Evolutionary conservation across 768 basidiomycete genomes (phyloP), one percentile per base, ranked within the genome.

Genomic region (Leccinum uliginosum): DNA sequence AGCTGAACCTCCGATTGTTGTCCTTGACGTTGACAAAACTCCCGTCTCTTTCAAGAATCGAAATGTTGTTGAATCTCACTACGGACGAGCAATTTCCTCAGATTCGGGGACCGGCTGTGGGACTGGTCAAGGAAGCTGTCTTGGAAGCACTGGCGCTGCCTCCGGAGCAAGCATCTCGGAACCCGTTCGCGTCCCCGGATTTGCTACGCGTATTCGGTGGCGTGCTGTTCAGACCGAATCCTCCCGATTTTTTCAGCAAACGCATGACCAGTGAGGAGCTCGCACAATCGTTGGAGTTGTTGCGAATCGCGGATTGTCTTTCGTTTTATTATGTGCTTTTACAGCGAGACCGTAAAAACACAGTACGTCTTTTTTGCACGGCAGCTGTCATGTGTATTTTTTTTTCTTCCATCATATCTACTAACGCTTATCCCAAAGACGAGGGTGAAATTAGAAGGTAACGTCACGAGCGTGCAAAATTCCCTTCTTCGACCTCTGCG

Each of bases 311-410:
- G 0, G 87, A 90, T 59, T 83, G 80, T 59, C 72, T 92, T 6
- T 81, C 82, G 17, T 76, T 91, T 51, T 87, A 86, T 65, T 90
- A 86, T 60, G 76, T 86, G 32, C 73, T 90, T 17, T 63, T 89
- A 8, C 68, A 74, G 46, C 73, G 87, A 59, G 89, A 92, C 66
- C 64, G 59, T 9, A 59, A 70, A 5, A 91, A 91, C 64, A 67
- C 67, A 65, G 89, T 88, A 50, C 3, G 73, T 53, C 45, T 3
- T 30, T 43, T 11, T 21, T 10, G 7, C 40, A 21, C 19, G 14
- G 23, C 24, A 27, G 32, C 52, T 14, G 21, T 14, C n/a, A 40
- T 19, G n/a, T 10, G 38, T n/a, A 10, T 10, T 8, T 24, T n/a
- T 5, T 10, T 8, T 24, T 26, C 6, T 35, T 46, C 15, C 17